Conservation (phyloP, 2,329 filamentous ascomycete genomes). For the Cercospora sp. region DNA sequence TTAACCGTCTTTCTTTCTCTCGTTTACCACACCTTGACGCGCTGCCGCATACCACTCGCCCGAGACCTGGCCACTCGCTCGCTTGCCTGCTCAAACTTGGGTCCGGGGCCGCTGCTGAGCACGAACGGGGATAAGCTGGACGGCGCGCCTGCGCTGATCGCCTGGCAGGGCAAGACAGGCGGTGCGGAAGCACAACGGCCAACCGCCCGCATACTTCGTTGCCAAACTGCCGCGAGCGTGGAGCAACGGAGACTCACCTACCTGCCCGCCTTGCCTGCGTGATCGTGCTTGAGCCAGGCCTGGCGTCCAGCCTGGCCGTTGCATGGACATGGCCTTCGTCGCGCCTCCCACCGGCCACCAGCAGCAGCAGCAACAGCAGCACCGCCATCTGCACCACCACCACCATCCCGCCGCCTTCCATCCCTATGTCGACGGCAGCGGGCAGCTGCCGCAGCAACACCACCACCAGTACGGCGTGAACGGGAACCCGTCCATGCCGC, state of each 20-base stretch:
- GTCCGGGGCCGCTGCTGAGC: constrained; percentile 3
- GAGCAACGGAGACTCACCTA: not conserved
- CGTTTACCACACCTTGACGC: not conserved
- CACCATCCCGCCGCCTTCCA: not conserved
- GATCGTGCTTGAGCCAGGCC: not conserved
- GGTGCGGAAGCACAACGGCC: not conserved
- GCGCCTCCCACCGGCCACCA: constrained; percentile 14
- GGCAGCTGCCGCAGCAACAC: constrained; percentile 16
- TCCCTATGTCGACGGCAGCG: constrained; percentile 14
- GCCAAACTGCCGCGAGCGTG: not conserved
- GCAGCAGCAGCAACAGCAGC: constrained; percentile 14
- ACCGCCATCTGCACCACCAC: constrained; percentile 6
- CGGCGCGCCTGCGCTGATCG: constrained; percentile 11
- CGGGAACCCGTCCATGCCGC: constrained; percentile 21
- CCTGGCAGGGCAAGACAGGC: constrained; percentile 11
- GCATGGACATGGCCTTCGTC: constrained; percentile 26
- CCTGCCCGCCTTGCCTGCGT: not conserved
- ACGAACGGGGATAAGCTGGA: constrained; percentile 9
- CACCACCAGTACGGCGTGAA: constrained; percentile 20
- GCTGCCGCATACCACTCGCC: constrained; percentile 5
- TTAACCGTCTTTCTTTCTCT: not conserved
- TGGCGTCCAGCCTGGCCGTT: constrained; percentile 5
- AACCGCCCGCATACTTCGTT: constrained; percentile 1
- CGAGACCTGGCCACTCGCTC: not conserved
- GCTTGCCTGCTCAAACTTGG: not conserved